phyloP scores from a whole-genome alignment of 2,329 filamentous ascomycete genomes.

The Penicillium vulpinum region DNA sequence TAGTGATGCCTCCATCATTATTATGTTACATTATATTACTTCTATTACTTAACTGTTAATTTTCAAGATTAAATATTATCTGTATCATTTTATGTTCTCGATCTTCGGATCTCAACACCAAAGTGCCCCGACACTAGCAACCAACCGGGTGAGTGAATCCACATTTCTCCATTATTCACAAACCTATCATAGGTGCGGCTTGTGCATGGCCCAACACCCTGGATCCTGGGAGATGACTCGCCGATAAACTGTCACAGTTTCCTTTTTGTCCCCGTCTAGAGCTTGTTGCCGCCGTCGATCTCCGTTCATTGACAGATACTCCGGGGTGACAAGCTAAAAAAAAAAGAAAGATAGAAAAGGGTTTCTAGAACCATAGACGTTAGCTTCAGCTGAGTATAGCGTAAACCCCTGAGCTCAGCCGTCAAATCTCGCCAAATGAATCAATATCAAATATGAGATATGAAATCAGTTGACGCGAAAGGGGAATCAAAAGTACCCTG shows the following conservation, averaged over 20 bases:
- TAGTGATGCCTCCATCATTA: neutral
- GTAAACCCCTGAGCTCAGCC: constrained; percentile 25
- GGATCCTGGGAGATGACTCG: constrained; percentile 26
- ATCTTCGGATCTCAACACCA: constrained; percentile 24
- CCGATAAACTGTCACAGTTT: constrained; percentile 13
- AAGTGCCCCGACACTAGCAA: constrained; percentile 22
- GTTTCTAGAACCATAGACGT: neutral
- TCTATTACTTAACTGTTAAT: neutral
- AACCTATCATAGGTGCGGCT: constrained; percentile 25
- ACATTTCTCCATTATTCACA: constrained; percentile 2
- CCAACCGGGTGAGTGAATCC: constrained; percentile 17
- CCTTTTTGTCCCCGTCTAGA: neutral
- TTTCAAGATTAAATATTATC: neutral
- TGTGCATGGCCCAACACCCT: constrained; percentile 26
- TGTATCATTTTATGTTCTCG: constrained; percentile 9
- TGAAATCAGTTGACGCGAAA: neutral
- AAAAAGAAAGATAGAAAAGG: too few species aligned
- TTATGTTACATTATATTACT: neutral
- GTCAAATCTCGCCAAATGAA: constrained; percentile 14
- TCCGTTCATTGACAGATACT: constrained; percentile 13
- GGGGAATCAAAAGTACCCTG: neutral
- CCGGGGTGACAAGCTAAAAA: constrained; percentile 9
- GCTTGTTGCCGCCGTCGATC: constrained; percentile 6
- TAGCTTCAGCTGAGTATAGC: constrained; percentile 12
- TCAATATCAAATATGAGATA: too few species aligned